These are phyloP conservation scores for Penicillium chermesinum DNA, from an alignment of 495 filamentous ascomycete genomes.

Conservation along the genomic window DNA sequence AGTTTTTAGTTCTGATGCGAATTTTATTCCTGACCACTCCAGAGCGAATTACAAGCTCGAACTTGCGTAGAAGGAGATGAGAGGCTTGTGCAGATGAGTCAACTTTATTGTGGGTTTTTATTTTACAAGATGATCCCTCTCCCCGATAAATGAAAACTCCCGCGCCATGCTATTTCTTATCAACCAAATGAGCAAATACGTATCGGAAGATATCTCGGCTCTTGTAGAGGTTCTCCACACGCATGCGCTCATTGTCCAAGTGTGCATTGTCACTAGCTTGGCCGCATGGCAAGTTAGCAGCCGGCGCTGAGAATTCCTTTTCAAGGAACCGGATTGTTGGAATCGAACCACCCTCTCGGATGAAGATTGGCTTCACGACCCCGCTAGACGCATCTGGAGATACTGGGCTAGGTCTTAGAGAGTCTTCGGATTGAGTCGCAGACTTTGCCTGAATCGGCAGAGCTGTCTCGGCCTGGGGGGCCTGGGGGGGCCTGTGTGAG, in stretches of 20 bases:
- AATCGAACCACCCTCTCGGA: constrained; percentile 92
- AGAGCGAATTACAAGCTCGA: too few relatives aligned
- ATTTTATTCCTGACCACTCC: too few relatives aligned
- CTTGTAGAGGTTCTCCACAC: constrained; percentile 83
- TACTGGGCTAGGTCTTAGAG: background rate
- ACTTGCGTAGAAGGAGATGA: too few relatives aligned
- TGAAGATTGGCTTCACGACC: constrained; percentile 61
- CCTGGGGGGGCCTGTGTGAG: constrained; percentile 44
- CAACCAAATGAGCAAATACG: constrained; percentile 70
- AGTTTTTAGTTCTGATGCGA: too few relatives aligned
- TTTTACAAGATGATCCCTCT: too few relatives aligned
- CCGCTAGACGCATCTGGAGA: background rate
- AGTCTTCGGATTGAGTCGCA: background rate
- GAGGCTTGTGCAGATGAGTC: too few relatives aligned
- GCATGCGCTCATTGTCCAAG: constrained; percentile 87
- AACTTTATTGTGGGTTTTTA: too few relatives aligned
- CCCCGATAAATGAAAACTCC: background rate
- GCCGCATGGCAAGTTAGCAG: constrained; percentile 89
- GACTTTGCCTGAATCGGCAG: constrained; percentile 23
- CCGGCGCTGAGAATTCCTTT: constrained; percentile 88
- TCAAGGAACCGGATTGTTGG: constrained; percentile 90
- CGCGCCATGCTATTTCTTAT: constrained; percentile 24
- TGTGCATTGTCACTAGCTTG: constrained; percentile 93
- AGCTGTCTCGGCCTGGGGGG: constrained; percentile 3
- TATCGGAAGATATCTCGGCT: constrained; percentile 84